phyloP scores from a whole-genome alignment of 2,329 filamentous ascomycete genomes.

The Cryphonectria naterciae region DNA sequence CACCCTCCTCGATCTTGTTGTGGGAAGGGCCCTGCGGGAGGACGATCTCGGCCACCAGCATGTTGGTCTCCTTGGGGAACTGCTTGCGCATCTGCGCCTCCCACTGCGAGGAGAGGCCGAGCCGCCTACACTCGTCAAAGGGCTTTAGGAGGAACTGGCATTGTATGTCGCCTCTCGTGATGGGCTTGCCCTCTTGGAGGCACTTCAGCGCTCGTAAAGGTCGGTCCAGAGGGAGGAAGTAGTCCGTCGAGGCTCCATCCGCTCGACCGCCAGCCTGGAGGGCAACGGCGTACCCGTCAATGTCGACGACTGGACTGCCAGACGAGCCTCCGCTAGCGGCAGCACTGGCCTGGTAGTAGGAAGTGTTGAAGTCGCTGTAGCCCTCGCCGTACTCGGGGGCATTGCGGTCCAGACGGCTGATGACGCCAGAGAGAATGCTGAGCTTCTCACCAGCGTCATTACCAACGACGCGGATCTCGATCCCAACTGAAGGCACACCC shows the following conservation, averaged over 20 bases:
- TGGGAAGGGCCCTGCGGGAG: constrained; percentile 89
- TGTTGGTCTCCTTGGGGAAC: constrained; percentile 92
- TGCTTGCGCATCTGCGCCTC: constrained; percentile 81
- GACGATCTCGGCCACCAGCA: constrained; percentile 95
- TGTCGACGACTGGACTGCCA: constrained; percentile 96
- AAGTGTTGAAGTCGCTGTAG: constrained; percentile 94
- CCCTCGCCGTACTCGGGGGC: constrained; percentile 91
- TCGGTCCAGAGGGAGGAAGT: constrained; percentile 92
- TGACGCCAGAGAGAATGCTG: constrained; percentile 95
- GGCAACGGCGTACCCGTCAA: constrained; percentile 89
- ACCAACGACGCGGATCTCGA: constrained; percentile 94
- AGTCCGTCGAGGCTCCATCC: constrained; percentile 95
- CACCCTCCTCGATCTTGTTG: constrained; percentile 87
- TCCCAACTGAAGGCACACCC: constrained; percentile 64
- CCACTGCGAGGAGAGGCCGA: constrained; percentile 84
- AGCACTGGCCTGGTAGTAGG: constrained; percentile 97
- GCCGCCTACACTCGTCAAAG: constrained; percentile 91
- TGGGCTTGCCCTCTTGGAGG: constrained; percentile 73
- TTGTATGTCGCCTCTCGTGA: constrained; percentile 95
- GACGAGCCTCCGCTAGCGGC: constrained; percentile 96
- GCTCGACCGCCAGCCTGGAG: constrained; percentile 92
- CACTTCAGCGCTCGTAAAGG: constrained; percentile 86
- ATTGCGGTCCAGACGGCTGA: constrained; percentile 93
- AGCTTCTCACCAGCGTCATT: constrained; percentile 99
- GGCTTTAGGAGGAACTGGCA: constrained; percentile 97